Percentiles rank a stretch among this genome's conserved stretches.
Conservation (phyloP, 768 basidiomycete species). For the Mycena filopes region DNA sequence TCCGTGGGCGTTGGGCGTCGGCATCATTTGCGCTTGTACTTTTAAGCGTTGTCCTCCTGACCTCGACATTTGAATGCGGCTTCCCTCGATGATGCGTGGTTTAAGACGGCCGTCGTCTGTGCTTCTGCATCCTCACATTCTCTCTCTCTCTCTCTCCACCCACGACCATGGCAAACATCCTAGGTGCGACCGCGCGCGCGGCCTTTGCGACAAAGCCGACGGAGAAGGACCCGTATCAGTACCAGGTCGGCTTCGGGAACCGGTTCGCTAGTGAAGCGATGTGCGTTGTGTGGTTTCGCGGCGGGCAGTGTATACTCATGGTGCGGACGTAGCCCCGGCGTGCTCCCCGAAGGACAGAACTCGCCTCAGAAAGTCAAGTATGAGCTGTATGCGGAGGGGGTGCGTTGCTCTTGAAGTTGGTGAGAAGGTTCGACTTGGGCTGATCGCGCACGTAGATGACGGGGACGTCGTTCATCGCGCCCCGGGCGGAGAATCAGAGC, state of each 20-base stretch:
- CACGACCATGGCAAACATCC: conserved; percentile 7
- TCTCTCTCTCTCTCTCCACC: conserved; percentile 2
- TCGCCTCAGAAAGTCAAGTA: conserved; percentile 72
- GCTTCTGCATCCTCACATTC: too few relatives aligned
- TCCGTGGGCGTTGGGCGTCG: too few relatives aligned
- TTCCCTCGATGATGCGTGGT: too few relatives aligned
- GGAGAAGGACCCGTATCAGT: conserved; percentile 63
- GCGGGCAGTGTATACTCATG: too few relatives aligned
- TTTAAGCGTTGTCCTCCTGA: conserved; percentile 10
- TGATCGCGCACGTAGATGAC: conserved; percentile 56
- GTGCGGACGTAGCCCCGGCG: conserved; percentile 54
- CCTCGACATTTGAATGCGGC: not conserved
- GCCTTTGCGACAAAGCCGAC: conserved; percentile 50
- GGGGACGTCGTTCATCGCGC: conserved; percentile 68
- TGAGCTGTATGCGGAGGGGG: conserved; percentile 69
- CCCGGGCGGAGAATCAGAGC: conserved; percentile 63
- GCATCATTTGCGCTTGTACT: not conserved
- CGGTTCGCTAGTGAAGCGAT: conserved; percentile 66
- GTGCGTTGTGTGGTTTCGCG: too few relatives aligned
- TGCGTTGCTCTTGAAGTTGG: conserved; percentile 45
- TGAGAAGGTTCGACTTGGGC: not conserved
- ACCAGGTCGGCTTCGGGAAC: conserved; percentile 70
- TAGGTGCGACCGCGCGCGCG: conserved; percentile 52
- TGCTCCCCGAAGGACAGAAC: conserved; percentile 69
- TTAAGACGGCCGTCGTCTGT: too few relatives aligned